phyloP scores from a whole-genome alignment of 148 eudicot species.

The Rhododendron henanense region DNA sequence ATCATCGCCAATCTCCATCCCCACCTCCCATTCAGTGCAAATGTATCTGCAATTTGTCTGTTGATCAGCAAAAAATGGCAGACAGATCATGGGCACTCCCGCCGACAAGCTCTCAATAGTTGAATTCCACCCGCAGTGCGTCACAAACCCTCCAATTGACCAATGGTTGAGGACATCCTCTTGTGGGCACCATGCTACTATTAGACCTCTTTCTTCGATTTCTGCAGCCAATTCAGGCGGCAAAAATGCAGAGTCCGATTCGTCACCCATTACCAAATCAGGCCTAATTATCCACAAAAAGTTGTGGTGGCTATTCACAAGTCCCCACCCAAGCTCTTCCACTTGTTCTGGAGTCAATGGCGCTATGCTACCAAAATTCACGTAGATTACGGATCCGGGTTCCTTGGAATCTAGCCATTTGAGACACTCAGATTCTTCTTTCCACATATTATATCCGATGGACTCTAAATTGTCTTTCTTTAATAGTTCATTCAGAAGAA shows the following conservation, averaged over 20 bases:
- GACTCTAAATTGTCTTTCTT: neutral
- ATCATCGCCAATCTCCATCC: neutral
- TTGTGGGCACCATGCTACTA: constrained; percentile 14
- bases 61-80: constrained; percentile 14
- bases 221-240: constrained; percentile 2
- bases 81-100: constrained; percentile 17
- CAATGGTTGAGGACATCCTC: constrained; percentile 18
- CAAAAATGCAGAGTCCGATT: neutral
- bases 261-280: neutral
- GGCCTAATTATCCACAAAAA: constrained; percentile 19
- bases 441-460: constrained; percentile 18
- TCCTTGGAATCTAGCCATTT: neutral
- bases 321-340: constrained; percentile 19
- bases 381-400: constrained; percentile 3
- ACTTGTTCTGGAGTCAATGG: neutral
- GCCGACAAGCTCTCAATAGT: constrained; percentile 16
- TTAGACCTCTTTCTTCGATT: constrained; percentile 11
- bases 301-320: constrained; percentile 9
- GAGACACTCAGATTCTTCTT: constrained; percentile 13
- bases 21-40: constrained; percentile 1
- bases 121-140: constrained; percentile 15
- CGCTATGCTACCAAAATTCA: constrained; percentile 10
- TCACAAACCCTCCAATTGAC: constrained; percentile 11
- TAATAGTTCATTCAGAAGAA: neutral
- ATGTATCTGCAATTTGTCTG: constrained; percentile 3